phyloP scores from a whole-genome alignment of 1,139 yeast species.

The Suhomyces atakaporum region DNA sequence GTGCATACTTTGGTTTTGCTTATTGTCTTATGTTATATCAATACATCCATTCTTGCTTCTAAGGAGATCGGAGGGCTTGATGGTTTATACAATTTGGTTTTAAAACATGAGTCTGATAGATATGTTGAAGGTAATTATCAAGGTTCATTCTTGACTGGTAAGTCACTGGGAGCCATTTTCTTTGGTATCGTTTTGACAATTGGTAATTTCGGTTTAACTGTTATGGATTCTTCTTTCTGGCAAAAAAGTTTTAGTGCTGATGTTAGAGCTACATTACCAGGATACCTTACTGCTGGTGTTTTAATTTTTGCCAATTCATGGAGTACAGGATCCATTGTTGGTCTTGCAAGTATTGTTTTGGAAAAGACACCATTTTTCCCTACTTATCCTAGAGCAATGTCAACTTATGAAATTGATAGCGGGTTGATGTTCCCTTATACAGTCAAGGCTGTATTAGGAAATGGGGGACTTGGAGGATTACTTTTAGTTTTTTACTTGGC shows the following conservation, averaged over 20 bases:
- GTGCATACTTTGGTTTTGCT: conserved; percentile 37
- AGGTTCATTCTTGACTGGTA: conserved; percentile 38
- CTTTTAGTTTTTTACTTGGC: conserved; percentile 31
- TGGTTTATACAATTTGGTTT: conserved; percentile 28
- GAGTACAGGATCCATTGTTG: conserved; percentile 34
- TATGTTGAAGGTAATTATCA: conserved; percentile 34
- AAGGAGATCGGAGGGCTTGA: conserved; percentile 33
- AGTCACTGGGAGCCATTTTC: conserved; percentile 33
- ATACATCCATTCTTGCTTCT: conserved; percentile 29
- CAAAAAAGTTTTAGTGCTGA: conserved; percentile 38
- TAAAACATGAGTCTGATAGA: conserved; percentile 17
- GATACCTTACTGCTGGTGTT: conserved; percentile 37
- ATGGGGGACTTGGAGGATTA: conserved; percentile 33
- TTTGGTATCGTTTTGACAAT: conserved; percentile 32
- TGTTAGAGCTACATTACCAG: conserved; percentile 38
- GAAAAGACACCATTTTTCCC: conserved; percentile 28
- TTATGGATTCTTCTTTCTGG: conserved; percentile 37
- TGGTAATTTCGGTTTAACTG: conserved; percentile 34
- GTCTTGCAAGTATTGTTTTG: conserved; percentile 29
- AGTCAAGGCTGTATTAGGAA: conserved; percentile 29
- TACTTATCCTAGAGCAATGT: conserved; percentile 33
- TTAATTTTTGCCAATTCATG: conserved; percentile 36
- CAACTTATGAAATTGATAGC: conserved; percentile 26
- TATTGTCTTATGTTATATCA: conserved; percentile 30
- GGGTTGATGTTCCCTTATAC: conserved; percentile 33